Percentiles rank a stretch among this genome's conserved stretches.
Evolutionary conservation across 495 filamentous ascomycete genomes (phyloP).

Genomic region (Geoglossum glabrum): DNA sequence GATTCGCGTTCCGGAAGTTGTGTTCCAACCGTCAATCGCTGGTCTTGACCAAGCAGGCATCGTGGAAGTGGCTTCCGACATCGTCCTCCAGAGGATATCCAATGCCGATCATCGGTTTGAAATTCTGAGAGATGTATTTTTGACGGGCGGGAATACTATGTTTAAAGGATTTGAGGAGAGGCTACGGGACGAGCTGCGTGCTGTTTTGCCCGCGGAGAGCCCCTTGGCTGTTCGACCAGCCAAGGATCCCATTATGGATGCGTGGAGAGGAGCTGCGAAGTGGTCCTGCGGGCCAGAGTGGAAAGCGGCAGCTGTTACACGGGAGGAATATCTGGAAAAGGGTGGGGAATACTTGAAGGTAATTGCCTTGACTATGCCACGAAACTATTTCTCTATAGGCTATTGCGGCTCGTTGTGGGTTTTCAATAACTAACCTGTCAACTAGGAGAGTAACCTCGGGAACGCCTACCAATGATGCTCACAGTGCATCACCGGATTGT

Average conservation of each 20-base stretch:
- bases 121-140: conserved; percentile 68
- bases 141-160: conserved; percentile 82
- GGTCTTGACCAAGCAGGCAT: conserved; percentile 89
- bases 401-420: not conserved
- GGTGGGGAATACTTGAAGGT: conserved; percentile 75
- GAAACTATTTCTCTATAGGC: not conserved
- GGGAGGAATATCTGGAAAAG: conserved; percentile 67
- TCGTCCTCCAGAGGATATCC: conserved; percentile 56
- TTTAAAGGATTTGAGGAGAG: conserved; percentile 78
- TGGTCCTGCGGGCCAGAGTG: conserved; percentile 36
- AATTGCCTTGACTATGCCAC: conserved; percentile 12
- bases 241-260: conserved; percentile 55
- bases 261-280: conserved; percentile 77
- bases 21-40: conserved; percentile 89
- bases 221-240: conserved; percentile 48
- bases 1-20: conserved; percentile 85
- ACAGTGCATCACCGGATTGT: not conserved
- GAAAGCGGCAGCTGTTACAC: conserved; percentile 33
- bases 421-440: not conserved
- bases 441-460: conserved; percentile 7
- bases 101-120: conserved; percentile 30
- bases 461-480: conserved; percentile 2
- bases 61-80: conserved; percentile 71
- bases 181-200: conserved; percentile 46
- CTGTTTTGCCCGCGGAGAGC: conserved; percentile 48